These are phyloP conservation scores for Artomyces pyxidatus DNA, from an alignment of 768 basidiomycete genomes.

Conservation along the genomic window DNA sequence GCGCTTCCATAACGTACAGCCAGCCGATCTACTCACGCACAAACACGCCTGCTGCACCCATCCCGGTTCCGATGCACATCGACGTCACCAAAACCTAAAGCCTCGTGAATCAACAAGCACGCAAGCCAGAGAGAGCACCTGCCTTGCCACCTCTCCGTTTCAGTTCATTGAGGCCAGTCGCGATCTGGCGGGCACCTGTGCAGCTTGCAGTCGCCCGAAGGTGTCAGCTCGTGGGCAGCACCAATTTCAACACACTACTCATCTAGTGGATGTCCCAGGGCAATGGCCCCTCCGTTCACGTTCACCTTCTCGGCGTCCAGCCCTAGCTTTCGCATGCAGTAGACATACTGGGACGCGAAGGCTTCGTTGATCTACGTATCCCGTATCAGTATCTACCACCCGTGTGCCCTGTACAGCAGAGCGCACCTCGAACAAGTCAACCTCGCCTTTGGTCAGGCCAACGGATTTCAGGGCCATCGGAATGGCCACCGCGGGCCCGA, in stretches of 20 bases:
- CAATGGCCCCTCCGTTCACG: slow-evolving; percentile 88
- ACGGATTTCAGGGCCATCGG: slow-evolving; percentile 61
- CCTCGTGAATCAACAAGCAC: neutral
- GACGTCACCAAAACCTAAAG: slow-evolving; percentile 72
- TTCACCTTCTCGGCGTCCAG: slow-evolving; percentile 67
- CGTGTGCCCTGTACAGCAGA: neutral
- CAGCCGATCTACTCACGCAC: slow-evolving; percentile 41
- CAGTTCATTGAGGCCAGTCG: slow-evolving; percentile 72
- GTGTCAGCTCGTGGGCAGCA: slow-evolving; percentile 17
- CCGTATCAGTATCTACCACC: neutral
- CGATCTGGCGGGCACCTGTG: slow-evolving; percentile 81
- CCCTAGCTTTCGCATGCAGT: slow-evolving; percentile 58
- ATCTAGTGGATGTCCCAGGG: slow-evolving; percentile 79
- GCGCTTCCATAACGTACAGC: neutral
- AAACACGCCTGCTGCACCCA: slow-evolving; percentile 83
- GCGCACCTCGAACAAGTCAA: slow-evolving; percentile 72
- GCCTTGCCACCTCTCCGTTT: slow-evolving; percentile 64
- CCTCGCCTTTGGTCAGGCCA: slow-evolving; percentile 59
- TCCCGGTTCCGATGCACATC: slow-evolving; percentile 88
- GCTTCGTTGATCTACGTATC: slow-evolving; percentile 76
- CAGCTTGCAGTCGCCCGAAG: slow-evolving; percentile 72
- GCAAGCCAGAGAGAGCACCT: slow-evolving; percentile 17
- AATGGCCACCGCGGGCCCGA: slow-evolving; percentile 82
- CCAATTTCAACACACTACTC: slow-evolving; percentile 25
- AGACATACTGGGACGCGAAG: slow-evolving; percentile 78